Evolutionary conservation across 129 eudicot genomes (phyloP), one percentile per base, ranked within the genome.

Genomic region (Helichrysum umbraculigerum): DNA sequence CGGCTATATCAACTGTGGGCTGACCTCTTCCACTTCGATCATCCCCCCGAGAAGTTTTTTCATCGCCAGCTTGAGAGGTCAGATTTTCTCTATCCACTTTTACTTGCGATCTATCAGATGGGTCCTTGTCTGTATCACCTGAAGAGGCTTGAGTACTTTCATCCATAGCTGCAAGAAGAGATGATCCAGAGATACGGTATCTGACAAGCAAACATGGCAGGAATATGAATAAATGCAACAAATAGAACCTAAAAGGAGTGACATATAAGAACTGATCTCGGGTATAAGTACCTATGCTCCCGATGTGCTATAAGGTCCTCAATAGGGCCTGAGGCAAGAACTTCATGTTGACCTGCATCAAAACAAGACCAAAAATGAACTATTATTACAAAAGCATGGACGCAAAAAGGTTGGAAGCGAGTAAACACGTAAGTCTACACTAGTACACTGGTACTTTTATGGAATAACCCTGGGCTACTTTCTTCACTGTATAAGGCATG

Each of bases 301-400:
- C 99, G 88, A 83, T 95, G 99, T 80, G 97, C 93, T 71, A 95
- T 95, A 72, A 95, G 91, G 74, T 95, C 99, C 84, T 95, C 99
- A 73, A 95, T 95, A 41, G 99, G 99, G 60, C 99, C 99, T 5
- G 99, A 95, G 54, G 99, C 99, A 75, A 95, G 99, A 85, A 95
- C 91, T 83, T 95, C 99, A 52, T 91, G 99, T 80, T 95, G 96
- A 88, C 90, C 99, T 95, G 81, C 70, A 75, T 58, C 69, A 50
- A 37, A 51, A 14, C 70, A 57, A 41, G 71, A 72, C 42, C 42
- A 7, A 71, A 20, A 64, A 62, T 42, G 60, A 50, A 52, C 28
- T 33, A 29, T 7, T 34, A 68, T 41, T 21, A 30, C 50, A 41
- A 41, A n/a, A 19, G 22, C 12, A 35, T 33, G 17, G 44, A 32